Conservation (phyloP, 2,329 filamentous ascomycete genomes). For the Colletotrichum truncatum region DNA sequence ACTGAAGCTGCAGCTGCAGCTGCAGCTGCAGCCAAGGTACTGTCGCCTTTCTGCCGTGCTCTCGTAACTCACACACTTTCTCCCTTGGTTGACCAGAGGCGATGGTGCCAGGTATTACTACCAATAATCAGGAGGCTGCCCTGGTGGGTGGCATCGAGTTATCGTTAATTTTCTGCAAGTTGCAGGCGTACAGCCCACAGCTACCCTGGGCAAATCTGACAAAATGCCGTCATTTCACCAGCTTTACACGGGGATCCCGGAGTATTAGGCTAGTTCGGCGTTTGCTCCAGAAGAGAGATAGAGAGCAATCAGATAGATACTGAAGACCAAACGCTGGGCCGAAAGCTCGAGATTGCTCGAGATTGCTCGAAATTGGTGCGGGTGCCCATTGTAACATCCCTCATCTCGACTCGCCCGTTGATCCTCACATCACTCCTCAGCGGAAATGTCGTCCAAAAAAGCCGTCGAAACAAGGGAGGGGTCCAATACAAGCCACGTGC, state of each 20-base stretch:
- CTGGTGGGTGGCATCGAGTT: background rate
- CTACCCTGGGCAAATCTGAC: background rate
- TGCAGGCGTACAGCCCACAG: background rate
- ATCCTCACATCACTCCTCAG: constrained; percentile 20
- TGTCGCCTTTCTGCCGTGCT: background rate
- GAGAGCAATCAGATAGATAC: constrained; percentile 2
- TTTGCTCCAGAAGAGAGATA: background rate
- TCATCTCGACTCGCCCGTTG: constrained; percentile 29
- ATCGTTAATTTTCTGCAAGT: background rate
- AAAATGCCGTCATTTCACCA: constrained; percentile 23
- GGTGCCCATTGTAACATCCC: constrained; percentile 17
- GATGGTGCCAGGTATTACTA: background rate
- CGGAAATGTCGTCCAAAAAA: background rate
- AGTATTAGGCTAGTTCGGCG: background rate
- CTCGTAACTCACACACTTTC: background rate
- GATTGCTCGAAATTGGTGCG: constrained; percentile 27
- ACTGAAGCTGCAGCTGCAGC: constrained; percentile 1
- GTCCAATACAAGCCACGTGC: background rate
- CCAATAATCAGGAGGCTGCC: background rate
- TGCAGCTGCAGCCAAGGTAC: constrained; percentile 18
- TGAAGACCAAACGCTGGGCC: constrained; percentile 5
- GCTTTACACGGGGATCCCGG: background rate
- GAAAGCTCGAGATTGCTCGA: constrained; percentile 24
- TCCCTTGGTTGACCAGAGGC: background rate
- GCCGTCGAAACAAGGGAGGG: constrained; percentile 13